Conservation (phyloP, 495 filamentous ascomycete genomes). For the Emericellopsis terricola region DNA sequence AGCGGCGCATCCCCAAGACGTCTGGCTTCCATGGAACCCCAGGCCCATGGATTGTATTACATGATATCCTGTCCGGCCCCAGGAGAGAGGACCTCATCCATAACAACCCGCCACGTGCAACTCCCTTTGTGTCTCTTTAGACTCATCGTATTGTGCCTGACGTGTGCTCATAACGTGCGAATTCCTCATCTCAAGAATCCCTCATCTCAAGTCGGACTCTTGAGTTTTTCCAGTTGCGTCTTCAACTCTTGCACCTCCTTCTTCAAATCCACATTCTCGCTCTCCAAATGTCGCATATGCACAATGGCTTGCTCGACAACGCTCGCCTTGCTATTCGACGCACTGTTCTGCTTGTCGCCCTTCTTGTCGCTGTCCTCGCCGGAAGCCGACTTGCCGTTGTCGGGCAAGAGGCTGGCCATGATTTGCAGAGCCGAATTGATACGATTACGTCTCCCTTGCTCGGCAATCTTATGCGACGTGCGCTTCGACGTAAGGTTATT, state of each 20-base stretch:
- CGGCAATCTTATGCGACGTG: constrained; percentile 93
- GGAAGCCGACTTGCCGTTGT: constrained; percentile 23
- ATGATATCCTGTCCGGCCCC: no score
- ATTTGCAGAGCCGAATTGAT: constrained; percentile 91
- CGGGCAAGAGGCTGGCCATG: constrained; percentile 68
- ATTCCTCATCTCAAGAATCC: no score
- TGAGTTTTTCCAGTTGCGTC: constrained; percentile 24
- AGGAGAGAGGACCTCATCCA: no score
- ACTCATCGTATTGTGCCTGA: no score
- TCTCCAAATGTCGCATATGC: constrained; percentile 75
- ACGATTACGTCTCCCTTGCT: constrained; percentile 85
- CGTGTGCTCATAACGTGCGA: no score
- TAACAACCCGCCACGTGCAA: no score
- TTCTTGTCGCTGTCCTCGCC: constrained; percentile 19
- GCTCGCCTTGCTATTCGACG: constrained; percentile 75
- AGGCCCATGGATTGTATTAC: no score
- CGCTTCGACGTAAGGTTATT: constrained; percentile 91
- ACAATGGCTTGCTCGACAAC: constrained; percentile 92
- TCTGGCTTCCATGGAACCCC: no score
- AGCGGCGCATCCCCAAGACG: no score
- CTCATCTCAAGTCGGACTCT: not conserved
- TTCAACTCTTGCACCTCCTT: constrained; percentile 46
- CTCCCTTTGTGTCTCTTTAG: no score
- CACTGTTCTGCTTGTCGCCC: constrained; percentile 19
- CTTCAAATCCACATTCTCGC: constrained; percentile 50